These are phyloP conservation scores for Camelina laxa DNA, from an alignment of 345 rosid genomes.

Conservation along the genomic window DNA sequence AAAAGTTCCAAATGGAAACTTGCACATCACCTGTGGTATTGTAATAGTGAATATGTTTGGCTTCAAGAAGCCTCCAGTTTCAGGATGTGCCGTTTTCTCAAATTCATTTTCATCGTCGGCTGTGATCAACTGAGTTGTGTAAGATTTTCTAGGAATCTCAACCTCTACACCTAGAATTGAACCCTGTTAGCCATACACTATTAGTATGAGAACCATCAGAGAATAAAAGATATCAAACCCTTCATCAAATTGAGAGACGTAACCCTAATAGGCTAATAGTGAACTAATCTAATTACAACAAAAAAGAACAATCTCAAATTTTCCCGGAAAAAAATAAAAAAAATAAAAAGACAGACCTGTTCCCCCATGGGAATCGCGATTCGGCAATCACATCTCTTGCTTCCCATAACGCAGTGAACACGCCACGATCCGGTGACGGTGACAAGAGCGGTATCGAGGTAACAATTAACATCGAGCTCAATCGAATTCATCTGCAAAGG, in stretches of 20 bases:
- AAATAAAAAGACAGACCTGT: constrained; percentile 57
- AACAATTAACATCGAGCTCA: constrained; percentile 66
- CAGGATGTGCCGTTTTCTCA: constrained; percentile 50
- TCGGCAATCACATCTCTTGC: constrained; percentile 82
- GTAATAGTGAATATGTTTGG: constrained; percentile 74
- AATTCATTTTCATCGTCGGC: constrained; percentile 49
- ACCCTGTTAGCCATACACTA: constrained; percentile 88
- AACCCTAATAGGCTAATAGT: background rate
- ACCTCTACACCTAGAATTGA: constrained; percentile 96
- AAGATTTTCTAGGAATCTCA: constrained; percentile 64
- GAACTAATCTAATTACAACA: background rate
- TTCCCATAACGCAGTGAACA: constrained; percentile 92
- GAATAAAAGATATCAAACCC: background rate
- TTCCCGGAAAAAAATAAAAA: background rate
- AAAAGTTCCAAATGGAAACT: background rate
- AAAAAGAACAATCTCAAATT: background rate
- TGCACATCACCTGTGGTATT: constrained; percentile 64
- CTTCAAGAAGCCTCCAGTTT: constrained; percentile 68
- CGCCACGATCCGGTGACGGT: constrained; percentile 73
- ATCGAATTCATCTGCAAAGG: constrained; percentile 85
- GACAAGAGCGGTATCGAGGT: constrained; percentile 66
- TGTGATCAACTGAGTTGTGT: constrained; percentile 57
- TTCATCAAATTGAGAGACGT: background rate
- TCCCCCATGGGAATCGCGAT: constrained; percentile 91
- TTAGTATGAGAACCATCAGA: constrained; percentile 45